Evolutionary conservation across 1,139 yeast species (phyloP).

Genomic region (Hemisphaericaspora lyxosophila): DNA sequence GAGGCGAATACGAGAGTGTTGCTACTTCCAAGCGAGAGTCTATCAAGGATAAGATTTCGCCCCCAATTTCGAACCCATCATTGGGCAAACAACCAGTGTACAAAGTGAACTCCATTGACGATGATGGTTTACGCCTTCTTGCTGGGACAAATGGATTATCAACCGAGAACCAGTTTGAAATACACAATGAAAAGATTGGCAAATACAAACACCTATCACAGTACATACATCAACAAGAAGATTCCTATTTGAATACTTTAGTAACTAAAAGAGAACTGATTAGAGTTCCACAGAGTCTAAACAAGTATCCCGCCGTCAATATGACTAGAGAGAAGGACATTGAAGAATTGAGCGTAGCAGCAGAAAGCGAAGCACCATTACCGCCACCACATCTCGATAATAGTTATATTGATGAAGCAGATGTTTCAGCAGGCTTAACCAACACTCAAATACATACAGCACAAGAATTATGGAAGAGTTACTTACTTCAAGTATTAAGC

Average conservation of each 20-base stretch:
- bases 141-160: not conserved
- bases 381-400: constrained; percentile 26
- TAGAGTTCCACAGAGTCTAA: constrained; percentile 1
- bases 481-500: constrained; percentile 36
- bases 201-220: constrained; percentile 26
- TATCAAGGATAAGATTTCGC: constrained; percentile 13
- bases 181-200: constrained; percentile 12
- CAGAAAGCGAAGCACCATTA: constrained; percentile 27
- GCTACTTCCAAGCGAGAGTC: not conserved
- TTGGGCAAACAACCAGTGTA: constrained; percentile 22
- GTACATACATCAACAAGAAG: constrained; percentile 32
- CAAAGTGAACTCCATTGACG: constrained; percentile 23
- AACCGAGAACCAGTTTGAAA: not conserved
- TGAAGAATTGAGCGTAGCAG: constrained; percentile 14
- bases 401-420: not conserved
- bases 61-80: constrained; percentile 23
- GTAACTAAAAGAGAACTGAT: constrained; percentile 4
- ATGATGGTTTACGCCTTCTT: constrained; percentile 16
- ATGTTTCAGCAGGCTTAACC: not conserved
- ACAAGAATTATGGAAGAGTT: constrained; percentile 35
- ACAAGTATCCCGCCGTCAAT: constrained; percentile 3
- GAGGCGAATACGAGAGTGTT: not conserved
- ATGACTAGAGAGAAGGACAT: constrained; percentile 13
- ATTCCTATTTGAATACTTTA: constrained; percentile 2
- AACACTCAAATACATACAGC: constrained; percentile 7